A percentile compares a stretch with the other conserved stretches of the same genome.
phyloP scores from a whole-genome alignment of 2,329 filamentous ascomycete species.

The Epichloe sp. region DNA sequence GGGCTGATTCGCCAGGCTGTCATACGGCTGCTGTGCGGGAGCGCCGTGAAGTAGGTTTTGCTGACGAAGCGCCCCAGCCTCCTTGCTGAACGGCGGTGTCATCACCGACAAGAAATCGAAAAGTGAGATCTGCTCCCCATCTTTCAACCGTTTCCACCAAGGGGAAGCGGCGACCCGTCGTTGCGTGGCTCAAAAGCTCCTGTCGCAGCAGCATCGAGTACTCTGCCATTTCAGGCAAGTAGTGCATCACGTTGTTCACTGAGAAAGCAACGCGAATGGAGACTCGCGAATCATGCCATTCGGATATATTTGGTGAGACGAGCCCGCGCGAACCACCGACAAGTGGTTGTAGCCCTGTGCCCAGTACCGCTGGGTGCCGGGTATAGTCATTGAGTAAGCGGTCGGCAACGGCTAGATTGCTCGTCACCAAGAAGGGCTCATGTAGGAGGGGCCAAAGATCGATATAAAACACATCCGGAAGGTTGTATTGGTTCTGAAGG shows the following conservation, averaged over 20 bases:
- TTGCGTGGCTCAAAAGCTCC: background rate
- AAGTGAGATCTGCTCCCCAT: conserved; percentile 1
- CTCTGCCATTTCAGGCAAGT: conserved; percentile 1
- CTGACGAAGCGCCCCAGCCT: conserved; percentile 1
- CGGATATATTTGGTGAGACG: background rate
- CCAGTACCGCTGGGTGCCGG: background rate
- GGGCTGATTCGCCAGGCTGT: background rate
- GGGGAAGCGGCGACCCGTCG: background rate
- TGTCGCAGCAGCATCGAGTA: background rate
- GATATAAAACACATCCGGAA: conserved; percentile 1
- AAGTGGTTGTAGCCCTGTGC: background rate
- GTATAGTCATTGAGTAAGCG: conserved; percentile 1
- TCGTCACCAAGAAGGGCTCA: background rate
- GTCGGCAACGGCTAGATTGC: background rate
- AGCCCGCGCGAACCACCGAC: conserved; percentile 1
- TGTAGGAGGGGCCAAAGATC: background rate
- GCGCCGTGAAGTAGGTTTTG: conserved; percentile 5
- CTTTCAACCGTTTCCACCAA: background rate
- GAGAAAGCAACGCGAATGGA: background rate
- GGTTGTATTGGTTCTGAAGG: background rate
- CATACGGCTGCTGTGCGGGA: conserved; percentile 6
- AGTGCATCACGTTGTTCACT: background rate
- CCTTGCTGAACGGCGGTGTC: conserved; percentile 1
- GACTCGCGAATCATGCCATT: conserved; percentile 2
- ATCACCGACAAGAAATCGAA: background rate